A percentile compares a stretch with the other conserved stretches of the same genome.
Evolutionary conservation across 108 stramenopile species (phyloP).

Genomic region (Fragilaria radians): DNA sequence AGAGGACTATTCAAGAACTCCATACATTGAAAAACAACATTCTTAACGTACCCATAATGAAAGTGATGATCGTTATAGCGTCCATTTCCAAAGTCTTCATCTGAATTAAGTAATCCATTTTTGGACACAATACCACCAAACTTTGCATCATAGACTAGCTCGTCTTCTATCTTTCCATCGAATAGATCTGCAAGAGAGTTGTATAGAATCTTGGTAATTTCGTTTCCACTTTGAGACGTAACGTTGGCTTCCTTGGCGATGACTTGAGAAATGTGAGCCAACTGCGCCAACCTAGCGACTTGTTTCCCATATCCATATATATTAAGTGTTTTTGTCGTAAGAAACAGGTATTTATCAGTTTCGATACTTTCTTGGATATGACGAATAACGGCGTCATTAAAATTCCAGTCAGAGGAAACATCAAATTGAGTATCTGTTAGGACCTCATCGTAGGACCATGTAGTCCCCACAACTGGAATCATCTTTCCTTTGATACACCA

Average conservation of each 20-base stretch:
- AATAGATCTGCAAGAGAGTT: not conserved
- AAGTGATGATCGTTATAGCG: slow-evolving; percentile 70
- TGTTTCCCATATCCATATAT: slow-evolving; percentile 83
- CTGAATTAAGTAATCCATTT: slow-evolving; percentile 6
- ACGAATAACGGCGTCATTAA: slow-evolving; percentile 41
- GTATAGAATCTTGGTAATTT: not conserved
- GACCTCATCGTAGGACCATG: slow-evolving; percentile 68
- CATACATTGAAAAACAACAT: no score
- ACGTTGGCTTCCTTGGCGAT: not conserved
- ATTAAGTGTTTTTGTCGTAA: slow-evolving; percentile 51
- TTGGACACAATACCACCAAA: slow-evolving; percentile 19
- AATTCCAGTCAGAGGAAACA: slow-evolving; percentile 6
- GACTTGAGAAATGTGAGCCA: slow-evolving; percentile 29
- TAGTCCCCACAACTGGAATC: slow-evolving; percentile 59
- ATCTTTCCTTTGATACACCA: slow-evolving; percentile 72
- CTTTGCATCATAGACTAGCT: slow-evolving; percentile 10
- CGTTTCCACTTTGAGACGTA: not conserved
- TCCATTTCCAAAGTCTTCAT: slow-evolving; percentile 17
- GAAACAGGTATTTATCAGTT: slow-evolving; percentile 46
- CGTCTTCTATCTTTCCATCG: not conserved
- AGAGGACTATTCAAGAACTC: no score
- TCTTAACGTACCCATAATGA: slow-evolving; percentile 60
- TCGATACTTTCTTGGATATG: slow-evolving; percentile 47
- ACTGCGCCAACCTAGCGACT: slow-evolving; percentile 69
- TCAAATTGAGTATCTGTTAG: slow-evolving; percentile 20